Conservation (phyloP, 2,329 filamentous ascomycete genomes). For the Colletotrichum melonis region DNA sequence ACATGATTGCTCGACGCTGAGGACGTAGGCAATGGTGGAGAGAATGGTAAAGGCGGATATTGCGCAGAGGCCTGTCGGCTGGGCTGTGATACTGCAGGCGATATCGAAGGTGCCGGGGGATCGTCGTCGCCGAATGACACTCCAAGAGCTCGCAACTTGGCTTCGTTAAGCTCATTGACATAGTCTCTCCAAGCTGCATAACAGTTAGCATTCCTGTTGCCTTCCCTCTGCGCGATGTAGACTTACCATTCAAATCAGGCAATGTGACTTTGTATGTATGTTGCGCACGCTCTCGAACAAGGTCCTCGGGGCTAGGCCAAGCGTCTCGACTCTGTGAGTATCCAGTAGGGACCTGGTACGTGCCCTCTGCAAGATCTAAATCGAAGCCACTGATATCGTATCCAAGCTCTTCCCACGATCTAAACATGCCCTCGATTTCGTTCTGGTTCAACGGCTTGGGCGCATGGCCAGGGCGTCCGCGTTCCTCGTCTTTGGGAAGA, state of each 20-base stretch:
- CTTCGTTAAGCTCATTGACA: constrained; percentile 85
- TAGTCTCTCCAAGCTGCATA: constrained; percentile 76
- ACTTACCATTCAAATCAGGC: constrained; percentile 73
- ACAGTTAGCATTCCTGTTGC: constrained; percentile 34
- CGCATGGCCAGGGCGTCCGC: constrained; percentile 67
- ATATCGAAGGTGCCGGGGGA: constrained; percentile 71
- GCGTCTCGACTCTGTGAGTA: constrained; percentile 73
- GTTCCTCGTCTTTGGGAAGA: constrained; percentile 74
- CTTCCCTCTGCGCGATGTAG: not conserved
- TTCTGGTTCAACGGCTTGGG: constrained; percentile 65
- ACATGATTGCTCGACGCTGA: constrained; percentile 80
- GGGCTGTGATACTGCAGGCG: constrained; percentile 71
- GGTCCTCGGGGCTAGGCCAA: constrained; percentile 74
- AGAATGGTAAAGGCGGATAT: constrained; percentile 82
- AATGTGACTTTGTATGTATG: constrained; percentile 72
- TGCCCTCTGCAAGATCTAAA: constrained; percentile 51
- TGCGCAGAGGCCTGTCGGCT: constrained; percentile 78
- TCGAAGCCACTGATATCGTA: constrained; percentile 78
- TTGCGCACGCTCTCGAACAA: constrained; percentile 65
- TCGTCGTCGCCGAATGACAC: constrained; percentile 85
- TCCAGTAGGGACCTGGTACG: constrained; percentile 47
- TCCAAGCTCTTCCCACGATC: constrained; percentile 75
- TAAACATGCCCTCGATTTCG: constrained; percentile 71
- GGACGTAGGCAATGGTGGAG: constrained; percentile 83
- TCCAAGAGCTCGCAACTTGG: constrained; percentile 90